These are phyloP conservation scores for Aspergillus nanangensis DNA, from an alignment of 495 filamentous ascomycete genomes.

Conservation along the genomic window DNA sequence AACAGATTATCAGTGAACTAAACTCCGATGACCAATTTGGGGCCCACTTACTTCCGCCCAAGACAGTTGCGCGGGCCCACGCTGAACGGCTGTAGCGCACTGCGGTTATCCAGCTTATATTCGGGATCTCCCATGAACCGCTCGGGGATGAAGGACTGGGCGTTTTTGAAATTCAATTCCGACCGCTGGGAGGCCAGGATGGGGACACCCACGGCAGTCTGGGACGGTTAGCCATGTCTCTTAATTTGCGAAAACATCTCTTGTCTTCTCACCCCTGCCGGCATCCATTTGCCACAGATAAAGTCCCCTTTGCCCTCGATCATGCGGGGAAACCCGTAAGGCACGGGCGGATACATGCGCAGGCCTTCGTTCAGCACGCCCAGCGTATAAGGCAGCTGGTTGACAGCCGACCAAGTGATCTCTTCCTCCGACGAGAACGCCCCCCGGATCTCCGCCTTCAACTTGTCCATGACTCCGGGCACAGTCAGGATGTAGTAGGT, in stretches of 20 bases:
- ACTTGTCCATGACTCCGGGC: constrained; percentile 22
- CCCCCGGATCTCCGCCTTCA: constrained; percentile 48
- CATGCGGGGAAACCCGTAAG: constrained; percentile 21
- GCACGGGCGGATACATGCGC: constrained; percentile 31
- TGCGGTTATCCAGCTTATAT: background rate
- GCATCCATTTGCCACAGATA: background rate
- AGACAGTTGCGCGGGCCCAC: constrained; percentile 7
- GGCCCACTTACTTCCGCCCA: too few relatives aligned
- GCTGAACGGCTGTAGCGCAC: constrained; percentile 7
- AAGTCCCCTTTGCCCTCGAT: background rate
- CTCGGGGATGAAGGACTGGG: background rate
- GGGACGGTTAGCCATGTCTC: background rate
- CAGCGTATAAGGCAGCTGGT: constrained; percentile 32
- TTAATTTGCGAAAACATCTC: background rate
- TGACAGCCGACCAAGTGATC: constrained; percentile 38
- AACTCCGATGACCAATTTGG: too few relatives aligned
- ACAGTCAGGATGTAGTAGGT: constrained; percentile 34
- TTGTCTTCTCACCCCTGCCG: background rate
- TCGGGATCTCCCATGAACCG: background rate
- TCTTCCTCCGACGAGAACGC: constrained; percentile 41
- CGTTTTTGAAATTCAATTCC: background rate
- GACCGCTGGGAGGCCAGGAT: background rate
- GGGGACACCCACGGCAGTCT: background rate
- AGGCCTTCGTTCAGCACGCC: constrained; percentile 30
- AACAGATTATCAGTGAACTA: too few relatives aligned